phyloP scores from a whole-genome alignment of 148 eudicot species.

The Selenicereus undatus region DNA sequence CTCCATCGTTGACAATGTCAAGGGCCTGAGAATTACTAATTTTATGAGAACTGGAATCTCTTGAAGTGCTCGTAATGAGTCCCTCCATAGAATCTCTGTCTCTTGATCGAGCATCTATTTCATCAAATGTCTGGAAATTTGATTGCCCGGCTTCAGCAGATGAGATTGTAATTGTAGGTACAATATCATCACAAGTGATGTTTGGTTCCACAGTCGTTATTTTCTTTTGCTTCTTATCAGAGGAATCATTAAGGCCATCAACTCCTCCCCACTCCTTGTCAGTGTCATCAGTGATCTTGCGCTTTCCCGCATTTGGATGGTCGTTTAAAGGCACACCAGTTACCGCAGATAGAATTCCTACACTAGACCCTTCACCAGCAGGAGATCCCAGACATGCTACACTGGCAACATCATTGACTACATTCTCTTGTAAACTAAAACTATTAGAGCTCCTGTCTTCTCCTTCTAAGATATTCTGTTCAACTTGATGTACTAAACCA shows the following conservation, averaged over 20 bases:
- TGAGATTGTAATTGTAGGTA: conserved; percentile 22
- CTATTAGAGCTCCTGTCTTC: conserved; percentile 12
- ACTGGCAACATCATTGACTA: conserved; percentile 11
- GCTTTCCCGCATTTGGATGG: conserved; percentile 32
- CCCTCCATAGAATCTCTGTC: conserved; percentile 9
- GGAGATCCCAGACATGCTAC: conserved; percentile 2
- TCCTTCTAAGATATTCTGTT: conserved; percentile 22
- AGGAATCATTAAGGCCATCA: conserved; percentile 27
- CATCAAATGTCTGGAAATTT: conserved; percentile 3
- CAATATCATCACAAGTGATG: conserved; percentile 18
- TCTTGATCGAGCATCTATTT: conserved; percentile 7
- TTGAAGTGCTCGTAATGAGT: conserved; percentile 10
- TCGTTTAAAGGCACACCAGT: conserved; percentile 20
- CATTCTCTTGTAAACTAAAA: conserved; percentile 9
- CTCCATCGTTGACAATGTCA: conserved; percentile 30
- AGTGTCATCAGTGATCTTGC: conserved; percentile 27
- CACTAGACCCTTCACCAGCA: conserved; percentile 6
- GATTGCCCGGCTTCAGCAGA: conserved; percentile 16
- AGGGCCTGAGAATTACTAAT: conserved; percentile 10
- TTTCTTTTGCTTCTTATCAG: conserved; percentile 40
- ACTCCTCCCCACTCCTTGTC: conserved; percentile 20
- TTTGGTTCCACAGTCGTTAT: conserved; percentile 19
- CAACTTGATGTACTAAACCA: conserved; percentile 17
- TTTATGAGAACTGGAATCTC: conserved; percentile 6
- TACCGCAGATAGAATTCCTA: conserved; percentile 6